Evolutionary conservation across 1,284 basidiomycete species (phyloP).

Genomic region (Coniophora puteana): DNA sequence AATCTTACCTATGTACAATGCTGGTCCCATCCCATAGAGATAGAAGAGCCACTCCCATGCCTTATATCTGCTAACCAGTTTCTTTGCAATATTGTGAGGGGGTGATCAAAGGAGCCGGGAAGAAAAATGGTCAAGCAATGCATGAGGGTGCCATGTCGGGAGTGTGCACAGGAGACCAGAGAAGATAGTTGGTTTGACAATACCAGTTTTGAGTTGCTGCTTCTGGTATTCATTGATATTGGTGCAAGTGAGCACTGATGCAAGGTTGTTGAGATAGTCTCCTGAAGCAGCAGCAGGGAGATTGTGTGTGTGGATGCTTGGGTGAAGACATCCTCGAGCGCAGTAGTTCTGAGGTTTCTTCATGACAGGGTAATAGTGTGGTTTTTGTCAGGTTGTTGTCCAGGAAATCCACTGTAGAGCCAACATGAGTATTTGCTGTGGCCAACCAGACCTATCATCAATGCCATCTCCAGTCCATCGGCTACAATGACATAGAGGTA

Average conservation of each 20-base stretch:
- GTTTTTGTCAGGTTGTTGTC: constrained; percentile 32
- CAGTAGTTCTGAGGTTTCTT: constrained; percentile 21
- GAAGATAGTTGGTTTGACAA: constrained; percentile 6
- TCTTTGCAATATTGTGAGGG: constrained; percentile 26
- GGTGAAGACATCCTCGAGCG: constrained; percentile 18
- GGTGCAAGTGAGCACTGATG: background rate
- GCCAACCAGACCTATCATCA: constrained; percentile 15
- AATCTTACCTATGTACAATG: constrained; percentile 12
- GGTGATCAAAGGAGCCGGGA: constrained; percentile 26
- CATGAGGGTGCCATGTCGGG: background rate
- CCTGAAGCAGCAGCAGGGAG: constrained; percentile 5
- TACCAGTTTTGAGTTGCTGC: constrained; percentile 1
- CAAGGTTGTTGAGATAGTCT: background rate
- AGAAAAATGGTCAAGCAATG: constrained; percentile 13
- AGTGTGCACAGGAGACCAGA: constrained; percentile 15
- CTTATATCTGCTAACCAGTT: constrained; percentile 29
- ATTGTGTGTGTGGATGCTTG: constrained; percentile 20
- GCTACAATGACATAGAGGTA: constrained; percentile 16
- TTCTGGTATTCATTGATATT: background rate
- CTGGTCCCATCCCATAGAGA: constrained; percentile 19
- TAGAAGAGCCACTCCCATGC: constrained; percentile 23
- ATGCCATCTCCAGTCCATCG: constrained; percentile 17
- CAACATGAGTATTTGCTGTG: constrained; percentile 29
- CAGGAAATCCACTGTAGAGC: constrained; percentile 26
- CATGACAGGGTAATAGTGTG: constrained; percentile 31